Evolutionary conservation across 2,329 filamentous ascomycete species (phyloP).

Genomic region (Pseudogymnoascus sp.): DNA sequence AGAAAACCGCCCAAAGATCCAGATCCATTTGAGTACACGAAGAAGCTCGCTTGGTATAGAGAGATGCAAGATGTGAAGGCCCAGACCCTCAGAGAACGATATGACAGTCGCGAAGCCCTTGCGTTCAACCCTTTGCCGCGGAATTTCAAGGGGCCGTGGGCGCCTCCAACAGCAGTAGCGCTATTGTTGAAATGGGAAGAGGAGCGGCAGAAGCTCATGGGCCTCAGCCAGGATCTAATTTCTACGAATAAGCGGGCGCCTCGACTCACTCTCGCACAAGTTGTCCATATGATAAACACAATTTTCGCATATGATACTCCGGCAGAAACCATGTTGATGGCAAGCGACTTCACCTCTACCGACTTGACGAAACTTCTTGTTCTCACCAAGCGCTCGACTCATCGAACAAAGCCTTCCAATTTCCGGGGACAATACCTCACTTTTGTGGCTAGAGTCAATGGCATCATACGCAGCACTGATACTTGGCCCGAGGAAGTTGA

Average conservation of each 20-base stretch:
- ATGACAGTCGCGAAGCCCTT: not conserved
- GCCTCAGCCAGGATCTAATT: not conserved
- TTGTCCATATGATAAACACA: not conserved
- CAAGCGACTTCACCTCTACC: not conserved
- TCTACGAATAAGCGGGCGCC: not conserved
- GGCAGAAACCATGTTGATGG: not conserved
- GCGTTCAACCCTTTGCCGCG: not conserved
- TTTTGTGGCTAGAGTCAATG: not conserved
- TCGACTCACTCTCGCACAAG: not conserved
- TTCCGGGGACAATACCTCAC: not conserved
- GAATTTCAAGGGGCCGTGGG: conserved; percentile 1
- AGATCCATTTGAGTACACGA: conserved; percentile 4
- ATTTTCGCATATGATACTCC: not conserved
- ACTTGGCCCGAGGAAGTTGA: not conserved
- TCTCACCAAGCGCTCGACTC: not conserved
- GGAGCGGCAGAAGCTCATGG: not conserved
- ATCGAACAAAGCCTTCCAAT: not conserved
- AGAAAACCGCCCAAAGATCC: not conserved
- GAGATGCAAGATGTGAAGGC: not conserved
- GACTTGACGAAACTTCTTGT: not conserved
- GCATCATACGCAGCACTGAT: not conserved
- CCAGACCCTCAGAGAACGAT: not conserved
- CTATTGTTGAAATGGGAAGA: not conserved
- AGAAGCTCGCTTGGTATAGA: not conserved
- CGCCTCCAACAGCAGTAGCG: not conserved